phyloP scores from a whole-genome alignment of 257 asterid genomes.

The Solanum appendiculatum region DNA sequence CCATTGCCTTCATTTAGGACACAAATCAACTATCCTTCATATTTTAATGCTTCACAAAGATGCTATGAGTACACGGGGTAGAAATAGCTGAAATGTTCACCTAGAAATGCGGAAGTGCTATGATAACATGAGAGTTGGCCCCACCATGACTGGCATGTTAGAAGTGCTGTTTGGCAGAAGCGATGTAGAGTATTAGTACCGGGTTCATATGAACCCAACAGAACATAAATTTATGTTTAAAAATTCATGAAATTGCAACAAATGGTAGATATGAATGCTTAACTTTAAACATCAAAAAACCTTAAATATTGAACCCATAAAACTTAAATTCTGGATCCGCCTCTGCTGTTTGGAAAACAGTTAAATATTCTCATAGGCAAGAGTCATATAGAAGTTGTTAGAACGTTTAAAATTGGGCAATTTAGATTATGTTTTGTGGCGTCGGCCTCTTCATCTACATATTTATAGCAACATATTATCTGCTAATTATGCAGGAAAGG shows the following conservation, averaged over 20 bases:
- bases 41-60: background rate
- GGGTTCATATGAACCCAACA: background rate
- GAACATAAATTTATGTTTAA: background rate
- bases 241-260: background rate
- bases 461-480: background rate
- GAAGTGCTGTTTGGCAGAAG: background rate
- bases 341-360: background rate
- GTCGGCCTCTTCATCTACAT: background rate
- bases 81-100: background rate
- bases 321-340: background rate
- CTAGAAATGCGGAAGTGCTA: background rate
- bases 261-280: background rate
- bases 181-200: background rate
- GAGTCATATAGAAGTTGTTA: background rate
- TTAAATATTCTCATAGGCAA: background rate
- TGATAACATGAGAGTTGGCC: background rate
- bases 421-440: background rate
- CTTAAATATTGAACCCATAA: background rate
- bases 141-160: background rate
- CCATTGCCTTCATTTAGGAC: background rate
- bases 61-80: background rate
- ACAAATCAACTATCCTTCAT: background rate
- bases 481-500: slow-evolving; percentile 54
- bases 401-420: background rate
- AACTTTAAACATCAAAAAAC: background rate